Conservation (phyloP, 352 stramenopile species). For the Phytophthora kernoviae region DNA sequence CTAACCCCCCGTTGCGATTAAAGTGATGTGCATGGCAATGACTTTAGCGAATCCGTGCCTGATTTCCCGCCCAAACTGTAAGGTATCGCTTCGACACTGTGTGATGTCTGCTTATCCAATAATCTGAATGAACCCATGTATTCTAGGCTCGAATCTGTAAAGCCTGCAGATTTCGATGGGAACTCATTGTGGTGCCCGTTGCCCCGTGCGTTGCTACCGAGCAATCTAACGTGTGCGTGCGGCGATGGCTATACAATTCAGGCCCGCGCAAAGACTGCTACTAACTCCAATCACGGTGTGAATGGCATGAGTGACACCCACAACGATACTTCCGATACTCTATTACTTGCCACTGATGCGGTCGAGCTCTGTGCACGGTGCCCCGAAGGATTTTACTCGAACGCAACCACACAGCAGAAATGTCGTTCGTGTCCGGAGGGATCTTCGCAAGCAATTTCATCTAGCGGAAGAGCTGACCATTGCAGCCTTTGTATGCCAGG, state of each 20-base stretch:
- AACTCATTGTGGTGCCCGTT: slow-evolving; percentile 28
- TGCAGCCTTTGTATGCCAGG: slow-evolving; percentile 47
- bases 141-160: slow-evolving; percentile 17
- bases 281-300: background rate
- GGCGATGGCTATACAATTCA: slow-evolving; percentile 28
- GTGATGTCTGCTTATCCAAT: background rate
- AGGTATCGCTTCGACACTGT: slow-evolving; percentile 1
- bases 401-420: slow-evolving; percentile 43
- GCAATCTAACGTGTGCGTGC: slow-evolving; percentile 41
- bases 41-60: slow-evolving; percentile 29
- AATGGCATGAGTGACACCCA: background rate
- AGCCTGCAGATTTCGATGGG: slow-evolving; percentile 17
- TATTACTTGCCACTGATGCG: slow-evolving; percentile 20
- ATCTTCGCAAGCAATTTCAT: slow-evolving; percentile 9
- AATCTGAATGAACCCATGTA: no score
- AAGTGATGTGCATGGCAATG: slow-evolving; percentile 47
- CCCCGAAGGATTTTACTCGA: slow-evolving; percentile 45
- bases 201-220: slow-evolving; percentile 12
- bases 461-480: slow-evolving; percentile 5
- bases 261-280: background rate
- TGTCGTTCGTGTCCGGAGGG: slow-evolving; percentile 48
- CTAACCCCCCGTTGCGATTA: slow-evolving; percentile 1
- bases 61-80: slow-evolving; percentile 38
- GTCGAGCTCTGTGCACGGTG: slow-evolving; percentile 39
- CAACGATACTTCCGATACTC: slow-evolving; percentile 1